A percentile compares a stretch with the other conserved stretches of the same genome.
These are phyloP conservation scores for Ceratocystiopsis sp. DNA, from an alignment of 2,329 filamentous ascomycete species.

Conservation along the genomic window DNA sequence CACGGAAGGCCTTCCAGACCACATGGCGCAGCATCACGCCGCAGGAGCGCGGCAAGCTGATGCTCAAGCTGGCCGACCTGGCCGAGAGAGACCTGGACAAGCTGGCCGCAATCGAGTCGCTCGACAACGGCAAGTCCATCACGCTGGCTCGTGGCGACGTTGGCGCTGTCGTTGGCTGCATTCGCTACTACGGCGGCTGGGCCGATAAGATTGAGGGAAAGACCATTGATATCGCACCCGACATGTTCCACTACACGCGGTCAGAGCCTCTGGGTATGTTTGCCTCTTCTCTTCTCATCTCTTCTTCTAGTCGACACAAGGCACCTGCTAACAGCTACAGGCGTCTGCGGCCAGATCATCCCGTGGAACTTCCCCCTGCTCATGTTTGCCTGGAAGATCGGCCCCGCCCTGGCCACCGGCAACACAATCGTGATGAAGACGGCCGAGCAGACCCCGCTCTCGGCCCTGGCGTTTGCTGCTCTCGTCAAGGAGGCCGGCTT, in stretches of 20 bases:
- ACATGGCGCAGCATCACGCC: constrained; percentile 53
- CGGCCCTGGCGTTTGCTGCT: constrained; percentile 45
- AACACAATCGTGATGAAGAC: constrained; percentile 61
- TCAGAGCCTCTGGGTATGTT: constrained; percentile 48
- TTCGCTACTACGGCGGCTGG: constrained; percentile 83
- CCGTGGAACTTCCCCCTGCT: constrained; percentile 78
- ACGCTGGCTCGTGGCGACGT: constrained; percentile 63
- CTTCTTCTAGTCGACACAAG: too few species aligned
- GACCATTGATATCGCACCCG: constrained; percentile 61
- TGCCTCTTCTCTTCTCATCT: too few species aligned
- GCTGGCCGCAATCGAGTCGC: constrained; percentile 66
- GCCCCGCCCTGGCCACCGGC: constrained; percentile 53
- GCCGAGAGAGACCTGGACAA: constrained; percentile 61
- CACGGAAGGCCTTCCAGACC: constrained; percentile 71
- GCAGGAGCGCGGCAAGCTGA: constrained; percentile 48
- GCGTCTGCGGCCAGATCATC: constrained; percentile 76
- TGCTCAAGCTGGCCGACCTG: constrained; percentile 65
- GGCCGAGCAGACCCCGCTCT: constrained; percentile 60
- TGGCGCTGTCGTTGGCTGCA: constrained; percentile 43
- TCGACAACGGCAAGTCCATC: constrained; percentile 79
- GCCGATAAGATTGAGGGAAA: constrained; percentile 85
- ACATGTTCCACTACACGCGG: constrained; percentile 71
- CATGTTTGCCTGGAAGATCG: constrained; percentile 74
- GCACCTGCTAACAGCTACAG: too few species aligned
- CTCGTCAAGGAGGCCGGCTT: constrained; percentile 62